These are phyloP conservation scores for Draba incana DNA, from an alignment of 345 rosid species.

Conservation along the genomic window DNA sequence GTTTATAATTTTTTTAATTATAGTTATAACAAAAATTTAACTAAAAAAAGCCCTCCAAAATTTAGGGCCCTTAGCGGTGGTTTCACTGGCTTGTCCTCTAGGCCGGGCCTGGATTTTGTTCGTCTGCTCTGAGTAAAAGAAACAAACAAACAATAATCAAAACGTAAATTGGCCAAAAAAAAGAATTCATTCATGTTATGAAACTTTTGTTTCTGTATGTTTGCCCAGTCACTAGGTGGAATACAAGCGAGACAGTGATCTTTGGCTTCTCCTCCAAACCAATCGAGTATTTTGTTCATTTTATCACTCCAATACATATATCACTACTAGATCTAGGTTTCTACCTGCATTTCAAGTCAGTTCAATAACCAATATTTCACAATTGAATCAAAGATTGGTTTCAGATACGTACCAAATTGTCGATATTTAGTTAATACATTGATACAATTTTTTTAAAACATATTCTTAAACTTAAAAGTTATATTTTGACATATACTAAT, in stretches of 20 bases:
- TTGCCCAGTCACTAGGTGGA: slow-evolving; percentile 64
- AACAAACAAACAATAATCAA: background rate
- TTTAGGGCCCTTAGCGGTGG: no score
- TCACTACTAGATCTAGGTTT: slow-evolving; percentile 42
- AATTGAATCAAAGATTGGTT: slow-evolving; percentile 1
- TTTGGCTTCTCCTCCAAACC: slow-evolving; percentile 62
- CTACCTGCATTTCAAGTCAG: slow-evolving; percentile 49
- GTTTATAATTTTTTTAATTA: no score
- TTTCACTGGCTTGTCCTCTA: no score
- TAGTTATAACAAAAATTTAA: no score
- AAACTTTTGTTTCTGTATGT: slow-evolving; percentile 30
- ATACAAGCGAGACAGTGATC: slow-evolving; percentile 54
- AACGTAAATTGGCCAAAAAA: slow-evolving; percentile 25
- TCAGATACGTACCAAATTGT: slow-evolving; percentile 51
- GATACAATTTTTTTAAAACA: no score
- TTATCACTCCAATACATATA: slow-evolving; percentile 63
- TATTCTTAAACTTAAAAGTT: no score
- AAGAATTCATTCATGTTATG: slow-evolving; percentile 11
- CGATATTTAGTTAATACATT: no score
- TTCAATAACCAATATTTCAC: slow-evolving; percentile 17
- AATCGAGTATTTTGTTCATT: slow-evolving; percentile 56
- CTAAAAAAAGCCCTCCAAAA: no score
- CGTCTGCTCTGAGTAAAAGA: slow-evolving; percentile 57
- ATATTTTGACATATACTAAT: no score
- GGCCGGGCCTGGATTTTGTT: background rate